Conservation (phyloP, 2,329 filamentous ascomycete species). For the Penicillium sp. region DNA sequence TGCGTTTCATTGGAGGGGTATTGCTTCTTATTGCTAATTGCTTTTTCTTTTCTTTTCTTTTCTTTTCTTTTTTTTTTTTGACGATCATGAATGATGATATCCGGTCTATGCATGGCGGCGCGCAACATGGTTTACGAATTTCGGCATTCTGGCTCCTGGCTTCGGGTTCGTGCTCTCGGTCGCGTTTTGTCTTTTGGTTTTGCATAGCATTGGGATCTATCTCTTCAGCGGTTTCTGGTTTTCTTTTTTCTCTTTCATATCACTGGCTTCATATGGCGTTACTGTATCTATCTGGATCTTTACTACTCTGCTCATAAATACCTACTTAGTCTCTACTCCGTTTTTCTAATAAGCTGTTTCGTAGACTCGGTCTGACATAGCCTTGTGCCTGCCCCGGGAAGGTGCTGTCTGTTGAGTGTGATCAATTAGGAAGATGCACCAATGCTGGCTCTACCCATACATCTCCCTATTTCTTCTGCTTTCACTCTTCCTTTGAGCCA, state of each 20-base stretch:
- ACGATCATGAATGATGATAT: slow-evolving; percentile 27
- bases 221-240: slow-evolving; percentile 21
- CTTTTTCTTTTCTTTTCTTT: slow-evolving; percentile 12
- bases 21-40: slow-evolving; percentile 10
- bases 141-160: slow-evolving; percentile 25
- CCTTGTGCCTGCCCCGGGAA: not conserved
- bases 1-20: slow-evolving; percentile 12
- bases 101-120: slow-evolving; percentile 29
- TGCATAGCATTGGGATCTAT: slow-evolving; percentile 27
- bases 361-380: not conserved
- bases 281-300: slow-evolving; percentile 4
- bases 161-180: slow-evolving; percentile 28
- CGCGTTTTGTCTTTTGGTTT: slow-evolving; percentile 21
- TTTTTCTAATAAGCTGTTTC: not conserved
- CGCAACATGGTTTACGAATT: slow-evolving; percentile 29
- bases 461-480: too few species aligned
- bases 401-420: too few species aligned
- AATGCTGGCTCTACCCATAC: too few species aligned
- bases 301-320: slow-evolving; percentile 18
- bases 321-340: not conserved
- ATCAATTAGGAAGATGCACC: too few species aligned
- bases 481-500: too few species aligned
- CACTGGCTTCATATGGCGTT: slow-evolving; percentile 8
- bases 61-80: slow-evolving; percentile 17
- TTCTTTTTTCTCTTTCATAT: slow-evolving; percentile 1